A percentile compares a stretch with the other conserved stretches of the same genome.
These are phyloP conservation scores for Globisporangium nodosum DNA, from an alignment of 352 stramenopile genomes.

Conservation along the genomic window DNA sequence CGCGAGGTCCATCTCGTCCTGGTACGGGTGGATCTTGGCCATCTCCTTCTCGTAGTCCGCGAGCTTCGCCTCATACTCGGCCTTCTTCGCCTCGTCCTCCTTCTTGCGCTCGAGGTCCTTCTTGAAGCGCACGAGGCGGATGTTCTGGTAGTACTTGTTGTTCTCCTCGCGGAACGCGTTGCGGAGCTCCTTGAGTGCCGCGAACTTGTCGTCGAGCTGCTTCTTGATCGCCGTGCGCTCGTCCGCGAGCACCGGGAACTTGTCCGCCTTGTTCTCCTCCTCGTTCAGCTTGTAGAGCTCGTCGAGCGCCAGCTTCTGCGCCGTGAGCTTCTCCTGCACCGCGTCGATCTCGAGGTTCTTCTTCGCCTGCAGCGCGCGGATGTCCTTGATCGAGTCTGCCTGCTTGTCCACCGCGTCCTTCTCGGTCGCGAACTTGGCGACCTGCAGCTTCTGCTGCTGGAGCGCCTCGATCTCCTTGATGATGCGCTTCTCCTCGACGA, in stretches of 20 bases:
- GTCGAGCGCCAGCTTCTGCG: conserved; percentile 85
- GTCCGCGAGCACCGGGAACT: conserved; percentile 78
- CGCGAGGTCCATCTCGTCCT: conserved; percentile 95
- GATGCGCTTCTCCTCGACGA: conserved; percentile 96
- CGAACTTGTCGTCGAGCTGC: conserved; percentile 89
- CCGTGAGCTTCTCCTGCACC: conserved; percentile 90
- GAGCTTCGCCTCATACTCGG: conserved; percentile 92
- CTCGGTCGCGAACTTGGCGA: conserved; percentile 78
- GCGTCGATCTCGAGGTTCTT: conserved; percentile 95
- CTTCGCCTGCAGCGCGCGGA: conserved; percentile 56
- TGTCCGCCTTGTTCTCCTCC: conserved; percentile 83
- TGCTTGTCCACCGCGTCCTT: conserved; percentile 79
- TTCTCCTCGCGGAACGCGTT: conserved; percentile 90
- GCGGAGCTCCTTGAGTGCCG: conserved; percentile 80
- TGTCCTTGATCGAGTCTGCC: conserved; percentile 78
- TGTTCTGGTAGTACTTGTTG: conserved; percentile 93
- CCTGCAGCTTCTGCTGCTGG: conserved; percentile 86
- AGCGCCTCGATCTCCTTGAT: conserved; percentile 96
- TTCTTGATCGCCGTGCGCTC: conserved; percentile 89
- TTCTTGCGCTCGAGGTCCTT: conserved; percentile 81
- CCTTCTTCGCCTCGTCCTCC: conserved; percentile 70
- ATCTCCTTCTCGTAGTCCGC: conserved; percentile 96
- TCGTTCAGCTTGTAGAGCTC: conserved; percentile 87
- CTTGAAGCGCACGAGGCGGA: conserved; percentile 81
- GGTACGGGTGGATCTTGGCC: conserved; percentile 94